phyloP scores from a whole-genome alignment of 176 grass and related monocot species.

The Oryza officinalis region DNA sequence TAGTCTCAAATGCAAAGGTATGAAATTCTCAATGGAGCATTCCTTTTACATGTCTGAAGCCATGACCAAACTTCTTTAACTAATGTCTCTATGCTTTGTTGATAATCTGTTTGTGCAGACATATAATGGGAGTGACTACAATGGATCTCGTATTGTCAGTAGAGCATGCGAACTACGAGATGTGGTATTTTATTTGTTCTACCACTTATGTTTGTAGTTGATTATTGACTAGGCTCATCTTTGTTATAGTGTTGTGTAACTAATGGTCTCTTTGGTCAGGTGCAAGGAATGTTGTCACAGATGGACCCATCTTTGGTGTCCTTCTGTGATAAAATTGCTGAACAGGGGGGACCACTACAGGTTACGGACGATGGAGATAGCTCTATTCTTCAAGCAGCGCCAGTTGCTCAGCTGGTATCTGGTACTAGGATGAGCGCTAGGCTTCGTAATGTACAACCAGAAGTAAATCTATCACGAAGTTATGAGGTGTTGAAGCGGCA shows the following conservation, averaged over 20 bases:
- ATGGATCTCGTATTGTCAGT: constrained; percentile 90
- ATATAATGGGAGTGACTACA: constrained; percentile 92
- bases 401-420: constrained; percentile 75
- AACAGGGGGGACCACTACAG: constrained; percentile 66
- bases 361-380: constrained; percentile 58
- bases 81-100: constrained; percentile 3
- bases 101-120: constrained; percentile 46
- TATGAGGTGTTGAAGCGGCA: constrained; percentile 77
- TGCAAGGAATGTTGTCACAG: constrained; percentile 95
- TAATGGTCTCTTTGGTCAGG: constrained; percentile 48
- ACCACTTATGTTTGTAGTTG: constrained; percentile 3
- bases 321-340: constrained; percentile 91
- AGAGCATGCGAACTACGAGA: constrained; percentile 96
- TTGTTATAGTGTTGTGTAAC: constrained; percentile 4
- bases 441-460: constrained; percentile 90
- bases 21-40: constrained; percentile 21
- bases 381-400: constrained; percentile 63
- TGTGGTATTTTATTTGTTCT: constrained; percentile 63
- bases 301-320: constrained; percentile 93
- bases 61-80: constrained; percentile 1
- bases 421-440: constrained; percentile 80
- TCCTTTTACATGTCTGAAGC: constrained; percentile 28
- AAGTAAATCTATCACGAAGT: constrained; percentile 74
- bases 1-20: constrained; percentile 93
- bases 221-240: neutral